Evolutionary conservation across 2,329 filamentous ascomycete species (phyloP), one percentile per base, ranked within the genome.

Genomic region (Fusarium sororula): DNA sequence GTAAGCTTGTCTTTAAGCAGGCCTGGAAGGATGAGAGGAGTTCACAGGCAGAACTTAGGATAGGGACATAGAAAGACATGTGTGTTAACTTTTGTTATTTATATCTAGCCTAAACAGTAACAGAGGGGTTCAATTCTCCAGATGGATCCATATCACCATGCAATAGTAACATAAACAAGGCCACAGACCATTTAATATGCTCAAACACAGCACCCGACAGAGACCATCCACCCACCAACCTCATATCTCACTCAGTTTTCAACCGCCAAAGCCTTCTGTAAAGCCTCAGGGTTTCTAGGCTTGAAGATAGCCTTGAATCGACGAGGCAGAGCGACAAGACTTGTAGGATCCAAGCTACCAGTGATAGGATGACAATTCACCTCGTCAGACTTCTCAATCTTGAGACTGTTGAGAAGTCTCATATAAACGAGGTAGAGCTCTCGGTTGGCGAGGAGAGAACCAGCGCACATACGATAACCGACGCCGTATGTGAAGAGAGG

Each of bases 381-480:
- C 12, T 87, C 82, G 45, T 87, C 87, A 58, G 85, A 81, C 68
- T 86, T 86, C 60, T 88, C 82, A 63, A 92, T 87, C 68, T 87
- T 86, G 79, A 92, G 91, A 75, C 88, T 88, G 79, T 87, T 90
- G 32, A 92, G 81, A 72, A 90, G 87, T 37, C 90, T 85, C 81
- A 92, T 85, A 76, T 90, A 92, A 17, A 90, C 84, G 15, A 92
- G 83, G 68, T 93, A 92, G 24, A 92, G 83, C 77, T 92, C 90
- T 5, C 90, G 84, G 75, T 92, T 92, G 17, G 90, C 90, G 5
- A 92, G 47, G 6, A 78, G 60, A 4, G 74, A 78, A 0, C 90
- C 90, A 1, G 90, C 90, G 70, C 91, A 92, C 90, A 92, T 92
- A 44, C 90, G 87, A 72, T 91, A 92, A 3, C 90, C 90, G 15